Evolutionary conservation across 495 filamentous ascomycete genomes (phyloP).

Genomic region (Aspergillus ostianus): DNA sequence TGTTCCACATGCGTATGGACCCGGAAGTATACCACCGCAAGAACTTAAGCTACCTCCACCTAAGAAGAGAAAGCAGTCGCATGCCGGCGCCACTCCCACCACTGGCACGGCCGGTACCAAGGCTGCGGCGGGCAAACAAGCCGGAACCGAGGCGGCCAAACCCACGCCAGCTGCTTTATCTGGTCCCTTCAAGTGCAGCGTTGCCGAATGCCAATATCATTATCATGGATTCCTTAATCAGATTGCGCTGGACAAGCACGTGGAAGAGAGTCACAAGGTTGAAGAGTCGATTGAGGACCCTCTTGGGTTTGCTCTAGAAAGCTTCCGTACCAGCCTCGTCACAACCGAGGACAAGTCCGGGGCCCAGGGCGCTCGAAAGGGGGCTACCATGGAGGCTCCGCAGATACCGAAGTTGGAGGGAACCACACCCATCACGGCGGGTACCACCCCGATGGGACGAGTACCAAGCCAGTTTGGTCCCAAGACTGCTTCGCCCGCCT

Average conservation of each 20-base stretch:
- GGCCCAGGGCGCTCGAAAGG: constrained; percentile 26
- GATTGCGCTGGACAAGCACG: constrained; percentile 47
- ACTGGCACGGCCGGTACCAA: constrained; percentile 31
- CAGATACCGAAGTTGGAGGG: constrained; percentile 32
- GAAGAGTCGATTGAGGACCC: constrained; percentile 48
- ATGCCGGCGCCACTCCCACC: constrained; percentile 33
- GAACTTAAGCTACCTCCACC: constrained; percentile 61
- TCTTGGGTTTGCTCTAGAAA: constrained; percentile 46
- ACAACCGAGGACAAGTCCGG: constrained; percentile 34
- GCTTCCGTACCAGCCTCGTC: constrained; percentile 37
- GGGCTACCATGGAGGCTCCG: constrained; percentile 16
- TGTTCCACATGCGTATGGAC: constrained; percentile 54
- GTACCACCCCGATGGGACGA: constrained; percentile 44
- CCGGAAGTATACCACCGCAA: constrained; percentile 47
- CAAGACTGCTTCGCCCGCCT: constrained; percentile 41
- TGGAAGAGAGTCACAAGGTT: constrained; percentile 45
- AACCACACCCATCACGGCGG: constrained; percentile 35
- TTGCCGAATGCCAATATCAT: constrained; percentile 44
- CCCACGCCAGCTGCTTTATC: constrained; percentile 27
- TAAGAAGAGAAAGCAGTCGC: constrained; percentile 58
- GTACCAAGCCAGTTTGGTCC: constrained; percentile 36
- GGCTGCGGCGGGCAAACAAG: constrained; percentile 30
- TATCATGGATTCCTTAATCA: constrained; percentile 46
- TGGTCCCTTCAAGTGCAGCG: constrained; percentile 42
- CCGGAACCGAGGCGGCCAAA: constrained; percentile 31